Base-by-base conservation (phyloP, 495 filamentous ascomycete species). In the Tirmania nivea region DNA sequence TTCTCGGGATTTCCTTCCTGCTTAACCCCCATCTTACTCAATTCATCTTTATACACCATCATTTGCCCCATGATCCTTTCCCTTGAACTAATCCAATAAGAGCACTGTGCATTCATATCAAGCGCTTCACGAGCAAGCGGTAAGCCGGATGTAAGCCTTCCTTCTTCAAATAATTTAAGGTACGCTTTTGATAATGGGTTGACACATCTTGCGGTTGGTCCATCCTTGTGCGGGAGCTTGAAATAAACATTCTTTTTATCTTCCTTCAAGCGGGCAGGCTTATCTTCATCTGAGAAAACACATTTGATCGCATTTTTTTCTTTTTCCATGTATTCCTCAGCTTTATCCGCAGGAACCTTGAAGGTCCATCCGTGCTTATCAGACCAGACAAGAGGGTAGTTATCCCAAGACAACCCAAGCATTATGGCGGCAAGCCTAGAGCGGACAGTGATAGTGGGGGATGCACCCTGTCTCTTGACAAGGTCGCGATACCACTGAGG, bases 101-200 rank as follows among this genome's bases (percentile, higher is more conserved):
- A 94, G 62, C 90, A 99, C 0, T 84, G 88, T 2, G 88, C 86
- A 61, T 99, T 99, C 92, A 96, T 95, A 54, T 96, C 83, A 52
- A 96, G 71, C 6, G 90, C 90, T 63, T 94, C 86, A 60, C 88
- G 93, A 0, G 90, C 90, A 31, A 50, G 11, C 7, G 14, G n/a
- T 19, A 21, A 12, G 21, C 7, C 20, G 16, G 86, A 94, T 6
- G 81, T 79, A 7, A 99, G 69, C 16, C 73, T 84, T 1, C 86
- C 88, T 25, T 81, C 83, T 60, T 96, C 92, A 60, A 96, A 96
- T 63, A 93, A 94, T 49, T 76, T 66, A 52, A 92, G 73, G 60
- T 94, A 99, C 10, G 79, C 73, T 68, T 99, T 99, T 0, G 88
- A 86, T 61, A 96, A 70, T 1, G 92, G 92, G 58, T 75, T 87